Conservation (phyloP, 2,329 filamentous ascomycete genomes). For the Fusarium coicis region DNA sequence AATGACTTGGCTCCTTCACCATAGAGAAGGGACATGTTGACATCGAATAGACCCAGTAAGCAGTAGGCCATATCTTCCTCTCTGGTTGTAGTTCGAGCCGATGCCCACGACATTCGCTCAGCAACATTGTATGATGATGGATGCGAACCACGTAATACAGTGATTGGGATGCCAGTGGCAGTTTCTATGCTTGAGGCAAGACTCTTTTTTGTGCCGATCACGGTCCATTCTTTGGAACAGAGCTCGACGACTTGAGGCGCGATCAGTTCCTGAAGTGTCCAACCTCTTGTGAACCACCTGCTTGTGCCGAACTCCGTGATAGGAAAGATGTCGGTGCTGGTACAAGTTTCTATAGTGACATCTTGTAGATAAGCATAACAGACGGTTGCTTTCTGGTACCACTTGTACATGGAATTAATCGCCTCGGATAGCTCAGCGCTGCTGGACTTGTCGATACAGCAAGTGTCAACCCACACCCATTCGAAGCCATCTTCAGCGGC, state of each 20-base stretch:
- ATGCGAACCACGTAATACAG: constrained; percentile 1
- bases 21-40: constrained; percentile 22
- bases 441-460: constrained; percentile 27
- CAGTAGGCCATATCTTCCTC: constrained; percentile 18
- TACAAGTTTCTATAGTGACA: not conserved
- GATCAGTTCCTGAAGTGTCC: constrained; percentile 20
- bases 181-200: constrained; percentile 2
- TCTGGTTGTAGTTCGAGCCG: constrained; percentile 16
- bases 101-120: constrained; percentile 26
- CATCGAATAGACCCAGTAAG: constrained; percentile 10
- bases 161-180: constrained; percentile 7
- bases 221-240: not conserved
- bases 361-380: constrained; percentile 23
- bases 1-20: constrained; percentile 14
- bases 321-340: not conserved
- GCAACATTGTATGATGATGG: not conserved
- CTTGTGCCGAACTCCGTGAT: constrained; percentile 5
- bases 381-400: constrained; percentile 7
- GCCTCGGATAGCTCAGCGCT: constrained; percentile 20
- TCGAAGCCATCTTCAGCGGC: constrained; percentile 13
- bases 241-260: constrained; percentile 18
- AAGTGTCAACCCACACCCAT: constrained; percentile 18
- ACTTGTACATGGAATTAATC: constrained; percentile 20
- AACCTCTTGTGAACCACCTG: constrained; percentile 17
- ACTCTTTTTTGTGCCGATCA: constrained; percentile 15